Evolutionary conservation across 768 basidiomycete species (phyloP).

Genomic region (Psilocybe cubensis): DNA sequence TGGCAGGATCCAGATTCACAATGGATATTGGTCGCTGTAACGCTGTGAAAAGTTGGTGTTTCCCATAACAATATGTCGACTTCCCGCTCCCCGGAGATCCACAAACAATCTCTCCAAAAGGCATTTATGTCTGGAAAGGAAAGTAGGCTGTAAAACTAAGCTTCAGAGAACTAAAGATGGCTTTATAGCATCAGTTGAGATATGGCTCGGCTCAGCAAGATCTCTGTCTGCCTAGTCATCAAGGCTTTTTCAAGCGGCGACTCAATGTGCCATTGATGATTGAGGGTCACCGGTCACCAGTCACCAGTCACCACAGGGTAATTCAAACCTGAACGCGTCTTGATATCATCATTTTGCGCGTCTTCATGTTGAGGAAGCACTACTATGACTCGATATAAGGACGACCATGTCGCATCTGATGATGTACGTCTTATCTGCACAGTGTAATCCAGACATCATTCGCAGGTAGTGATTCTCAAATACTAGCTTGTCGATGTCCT

Average conservation of each 20-base stretch:
- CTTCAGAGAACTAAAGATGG: background rate
- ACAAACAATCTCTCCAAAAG: conserved; percentile 87
- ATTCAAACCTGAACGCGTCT: too few species aligned
- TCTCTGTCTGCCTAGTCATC: too few species aligned
- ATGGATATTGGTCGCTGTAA: conserved; percentile 85
- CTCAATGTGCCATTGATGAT: too few species aligned
- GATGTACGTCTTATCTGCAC: conserved; percentile 28
- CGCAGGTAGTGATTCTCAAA: background rate
- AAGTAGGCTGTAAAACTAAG: background rate
- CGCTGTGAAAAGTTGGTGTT: conserved; percentile 87
- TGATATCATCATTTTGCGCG: background rate
- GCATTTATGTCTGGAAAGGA: conserved; percentile 54
- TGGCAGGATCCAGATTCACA: conserved; percentile 96
- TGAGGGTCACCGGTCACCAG: too few species aligned
- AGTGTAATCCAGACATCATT: too few species aligned
- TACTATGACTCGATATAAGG: background rate
- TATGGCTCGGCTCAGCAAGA: too few species aligned
- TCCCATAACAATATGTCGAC: conserved; percentile 88
- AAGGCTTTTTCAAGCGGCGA: too few species aligned
- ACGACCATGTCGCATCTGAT: conserved; percentile 33
- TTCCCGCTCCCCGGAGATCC: conserved; percentile 88
- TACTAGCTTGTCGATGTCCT: conserved; percentile 19
- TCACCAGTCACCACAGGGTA: too few species aligned
- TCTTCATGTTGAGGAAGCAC: background rate
- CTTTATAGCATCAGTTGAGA: background rate